Conservation (phyloP, 2,329 filamentous ascomycete genomes). For the Fusarium marasasianum region DNA sequence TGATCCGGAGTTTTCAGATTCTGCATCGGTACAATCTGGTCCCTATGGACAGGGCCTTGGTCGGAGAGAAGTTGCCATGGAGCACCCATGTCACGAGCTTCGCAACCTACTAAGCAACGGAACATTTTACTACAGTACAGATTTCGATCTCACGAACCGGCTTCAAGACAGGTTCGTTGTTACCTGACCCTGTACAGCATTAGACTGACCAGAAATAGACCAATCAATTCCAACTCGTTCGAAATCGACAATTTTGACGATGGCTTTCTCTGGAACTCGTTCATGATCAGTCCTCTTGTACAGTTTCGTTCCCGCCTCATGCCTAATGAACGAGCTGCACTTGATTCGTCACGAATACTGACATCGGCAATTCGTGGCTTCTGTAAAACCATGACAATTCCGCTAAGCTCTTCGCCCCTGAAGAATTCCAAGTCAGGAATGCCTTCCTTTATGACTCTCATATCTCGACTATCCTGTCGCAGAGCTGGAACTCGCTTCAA, state of each 20-base stretch:
- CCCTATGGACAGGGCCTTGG: slow-evolving; percentile 59
- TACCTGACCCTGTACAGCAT: not conserved
- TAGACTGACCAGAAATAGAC: slow-evolving; percentile 55
- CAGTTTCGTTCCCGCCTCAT: slow-evolving; percentile 86
- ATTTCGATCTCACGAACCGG: slow-evolving; percentile 95
- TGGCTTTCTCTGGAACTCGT: slow-evolving; percentile 96
- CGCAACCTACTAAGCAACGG: slow-evolving; percentile 93
- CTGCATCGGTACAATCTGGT: slow-evolving; percentile 53
- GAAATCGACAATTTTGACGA: slow-evolving; percentile 94
- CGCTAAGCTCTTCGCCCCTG: slow-evolving; percentile 77
- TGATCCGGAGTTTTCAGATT: slow-evolving; percentile 60
- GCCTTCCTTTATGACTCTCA: slow-evolving; percentile 86
- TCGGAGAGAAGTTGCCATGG: slow-evolving; percentile 74
- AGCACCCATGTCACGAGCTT: slow-evolving; percentile 89
- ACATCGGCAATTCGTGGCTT: slow-evolving; percentile 96
- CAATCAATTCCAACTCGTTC: slow-evolving; percentile 79
- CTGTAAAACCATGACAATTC: slow-evolving; percentile 86
- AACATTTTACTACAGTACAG: slow-evolving; percentile 98
- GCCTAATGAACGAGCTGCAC: slow-evolving; percentile 74
- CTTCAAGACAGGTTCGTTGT: slow-evolving; percentile 79
- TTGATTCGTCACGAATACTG: slow-evolving; percentile 88
- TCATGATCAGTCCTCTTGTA: slow-evolving; percentile 94
- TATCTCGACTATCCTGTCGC: slow-evolving; percentile 89
- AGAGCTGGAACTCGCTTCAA: slow-evolving; percentile 96
- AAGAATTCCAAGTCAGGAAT: slow-evolving; percentile 72